Conservation (phyloP, 805 yeast species). For the Hanseniaspora clermontiae region DNA sequence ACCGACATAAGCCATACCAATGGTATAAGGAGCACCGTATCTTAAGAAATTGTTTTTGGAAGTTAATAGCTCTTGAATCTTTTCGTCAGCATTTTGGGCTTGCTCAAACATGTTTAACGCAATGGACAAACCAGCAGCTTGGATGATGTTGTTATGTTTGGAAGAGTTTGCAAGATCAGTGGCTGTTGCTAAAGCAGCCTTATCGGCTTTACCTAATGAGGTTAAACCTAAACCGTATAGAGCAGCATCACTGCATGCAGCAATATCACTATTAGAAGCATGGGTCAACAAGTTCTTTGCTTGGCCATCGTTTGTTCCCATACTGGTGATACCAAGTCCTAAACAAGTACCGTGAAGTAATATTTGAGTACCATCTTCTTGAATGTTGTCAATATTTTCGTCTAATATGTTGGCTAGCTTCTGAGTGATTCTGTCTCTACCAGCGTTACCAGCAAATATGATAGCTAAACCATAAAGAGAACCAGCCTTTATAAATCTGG, state of each 20-base stretch:
- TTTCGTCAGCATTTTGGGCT: conserved; percentile 58
- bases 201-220: conserved; percentile 81
- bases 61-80: conserved; percentile 45
- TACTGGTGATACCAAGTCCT: conserved; percentile 92
- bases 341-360: conserved; percentile 89
- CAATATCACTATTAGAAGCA: conserved; percentile 78
- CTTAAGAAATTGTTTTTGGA: conserved; percentile 77
- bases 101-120: conserved; percentile 81
- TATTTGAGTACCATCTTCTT: conserved; percentile 61
- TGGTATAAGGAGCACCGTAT: conserved; percentile 90
- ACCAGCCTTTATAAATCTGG: conserved; percentile 90
- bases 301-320: conserved; percentile 69
- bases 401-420: conserved; percentile 61
- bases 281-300: conserved; percentile 73
- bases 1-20: conserved; percentile 93
- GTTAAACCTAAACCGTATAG: conserved; percentile 92
- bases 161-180: conserved; percentile 85
- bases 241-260: conserved; percentile 91
- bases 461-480: conserved; percentile 86
- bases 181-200: conserved; percentile 63
- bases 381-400: conserved; percentile 36
- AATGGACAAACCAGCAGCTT: conserved; percentile 84
- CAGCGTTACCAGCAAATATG: conserved; percentile 91
- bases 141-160: conserved; percentile 85
- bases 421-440: conserved; percentile 63